phyloP scores from a whole-genome alignment of 257 asterid genomes.

The Nicotiana knightiana region DNA sequence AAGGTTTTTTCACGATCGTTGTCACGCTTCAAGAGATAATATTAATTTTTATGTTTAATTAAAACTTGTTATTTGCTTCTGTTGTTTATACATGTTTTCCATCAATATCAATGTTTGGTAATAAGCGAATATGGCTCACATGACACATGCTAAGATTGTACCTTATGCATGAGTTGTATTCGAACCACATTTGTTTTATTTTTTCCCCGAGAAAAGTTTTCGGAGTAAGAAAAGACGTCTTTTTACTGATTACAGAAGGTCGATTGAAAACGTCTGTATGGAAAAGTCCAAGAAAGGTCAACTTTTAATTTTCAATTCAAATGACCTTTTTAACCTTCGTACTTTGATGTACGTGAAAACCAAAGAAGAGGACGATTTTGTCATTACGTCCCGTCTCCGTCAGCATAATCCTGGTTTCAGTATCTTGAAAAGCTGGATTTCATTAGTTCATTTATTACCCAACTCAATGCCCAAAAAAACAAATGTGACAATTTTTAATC shows the following conservation, averaged over 20 bases:
- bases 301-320: neutral
- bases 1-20: too few relatives aligned
- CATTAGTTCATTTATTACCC: neutral
- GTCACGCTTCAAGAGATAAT: too few relatives aligned
- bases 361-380: neutral
- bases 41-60: too few relatives aligned
- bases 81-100: too few relatives aligned
- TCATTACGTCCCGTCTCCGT: neutral
- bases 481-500: neutral
- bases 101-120: too few relatives aligned
- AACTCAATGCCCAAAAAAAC: neutral
- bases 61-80: too few relatives aligned
- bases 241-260: neutral
- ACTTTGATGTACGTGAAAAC: neutral
- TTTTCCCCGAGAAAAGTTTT: too few relatives aligned
- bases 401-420: neutral
- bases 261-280: neutral
- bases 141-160: neutral
- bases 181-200: neutral
- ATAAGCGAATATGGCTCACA: neutral
- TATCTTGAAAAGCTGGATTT: neutral
- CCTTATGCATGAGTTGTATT: neutral
- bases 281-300: neutral
- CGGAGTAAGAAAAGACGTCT: neutral
- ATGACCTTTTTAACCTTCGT: neutral